Evolutionary conservation across 495 filamentous ascomycete species (phyloP).

Genomic region (Tuber brumale): DNA sequence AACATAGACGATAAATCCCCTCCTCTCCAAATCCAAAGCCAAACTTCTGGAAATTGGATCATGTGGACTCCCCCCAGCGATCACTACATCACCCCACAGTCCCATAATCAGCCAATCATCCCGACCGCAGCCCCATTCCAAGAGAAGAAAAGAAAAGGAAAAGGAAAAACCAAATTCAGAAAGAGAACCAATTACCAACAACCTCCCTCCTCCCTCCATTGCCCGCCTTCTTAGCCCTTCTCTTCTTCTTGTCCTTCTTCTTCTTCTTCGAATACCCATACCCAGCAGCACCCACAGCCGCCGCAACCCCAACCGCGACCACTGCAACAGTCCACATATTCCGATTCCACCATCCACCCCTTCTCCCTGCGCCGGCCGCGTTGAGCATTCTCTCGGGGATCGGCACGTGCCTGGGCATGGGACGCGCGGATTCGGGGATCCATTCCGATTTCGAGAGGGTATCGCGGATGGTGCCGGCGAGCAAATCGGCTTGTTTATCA

Average conservation of each 20-base stretch:
- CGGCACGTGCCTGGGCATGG: constrained; percentile 49
- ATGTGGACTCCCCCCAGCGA: constrained; percentile 70
- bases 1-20: constrained; percentile 89
- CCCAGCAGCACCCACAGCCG: constrained; percentile 17
- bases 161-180: background rate
- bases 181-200: constrained; percentile 46
- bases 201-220: constrained; percentile 88
- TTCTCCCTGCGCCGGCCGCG: constrained; percentile 60
- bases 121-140: background rate
- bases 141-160: background rate
- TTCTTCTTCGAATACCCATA: constrained; percentile 25
- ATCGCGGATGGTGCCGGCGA: constrained; percentile 58
- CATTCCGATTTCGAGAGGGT: constrained; percentile 58
- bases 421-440: constrained; percentile 62
- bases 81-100: constrained; percentile 45
- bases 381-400: constrained; percentile 48
- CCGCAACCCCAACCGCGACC: constrained; percentile 7
- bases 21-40: constrained; percentile 74
- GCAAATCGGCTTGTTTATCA: constrained; percentile 66
- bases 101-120: constrained; percentile 14
- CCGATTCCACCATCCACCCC: constrained; percentile 59
- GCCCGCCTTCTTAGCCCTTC: constrained; percentile 65
- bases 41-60: constrained; percentile 75
- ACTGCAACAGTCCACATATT: constrained; percentile 47
- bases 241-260: constrained; percentile 44